These are phyloP conservation scores for Phytophthora litchii DNA, from an alignment of 352 stramenopile species.

Conservation along the genomic window DNA sequence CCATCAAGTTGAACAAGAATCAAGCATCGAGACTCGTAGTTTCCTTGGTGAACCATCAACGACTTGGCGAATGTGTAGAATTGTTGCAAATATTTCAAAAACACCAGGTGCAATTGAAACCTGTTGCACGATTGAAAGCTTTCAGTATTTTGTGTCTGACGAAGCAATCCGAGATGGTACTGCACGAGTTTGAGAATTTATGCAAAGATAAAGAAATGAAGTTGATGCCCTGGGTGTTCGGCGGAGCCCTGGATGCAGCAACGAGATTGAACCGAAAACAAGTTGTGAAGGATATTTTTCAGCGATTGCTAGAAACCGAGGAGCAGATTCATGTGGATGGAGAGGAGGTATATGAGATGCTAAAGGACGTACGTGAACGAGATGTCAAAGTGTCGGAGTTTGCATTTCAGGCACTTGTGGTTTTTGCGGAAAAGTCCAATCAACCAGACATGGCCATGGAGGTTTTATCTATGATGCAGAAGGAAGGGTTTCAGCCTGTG, in stretches of 20 bases:
- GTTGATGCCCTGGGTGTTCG: slow-evolving; percentile 5
- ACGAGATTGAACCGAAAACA: slow-evolving; percentile 4
- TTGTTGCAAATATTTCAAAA: slow-evolving; percentile 52
- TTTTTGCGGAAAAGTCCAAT: slow-evolving; percentile 57
- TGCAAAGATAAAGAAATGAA: not conserved
- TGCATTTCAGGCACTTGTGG: slow-evolving; percentile 61
- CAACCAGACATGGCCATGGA: slow-evolving; percentile 54
- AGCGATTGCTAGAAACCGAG: not conserved
- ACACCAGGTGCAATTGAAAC: slow-evolving; percentile 53
- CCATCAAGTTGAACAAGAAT: not conserved
- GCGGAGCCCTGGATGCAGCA: slow-evolving; percentile 9
- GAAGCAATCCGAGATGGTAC: not conserved
- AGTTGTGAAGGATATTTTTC: slow-evolving; percentile 6
- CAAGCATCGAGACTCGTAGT: slow-evolving; percentile 7
- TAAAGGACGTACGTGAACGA: slow-evolving; percentile 51
- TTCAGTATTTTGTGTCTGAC: slow-evolving; percentile 4
- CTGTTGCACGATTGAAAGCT: slow-evolving; percentile 20
- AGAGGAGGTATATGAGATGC: slow-evolving; percentile 36
- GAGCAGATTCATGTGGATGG: not conserved
- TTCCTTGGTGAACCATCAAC: slow-evolving; percentile 15
- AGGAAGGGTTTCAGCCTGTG: not conserved
- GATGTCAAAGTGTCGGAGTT: slow-evolving; percentile 55
- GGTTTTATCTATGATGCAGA: slow-evolving; percentile 39
- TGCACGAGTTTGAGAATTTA: slow-evolving; percentile 4
- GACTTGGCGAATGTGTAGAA: slow-evolving; percentile 47